Conservation (phyloP, 148 eudicot genomes). For the Fagopyrum esculentum region DNA sequence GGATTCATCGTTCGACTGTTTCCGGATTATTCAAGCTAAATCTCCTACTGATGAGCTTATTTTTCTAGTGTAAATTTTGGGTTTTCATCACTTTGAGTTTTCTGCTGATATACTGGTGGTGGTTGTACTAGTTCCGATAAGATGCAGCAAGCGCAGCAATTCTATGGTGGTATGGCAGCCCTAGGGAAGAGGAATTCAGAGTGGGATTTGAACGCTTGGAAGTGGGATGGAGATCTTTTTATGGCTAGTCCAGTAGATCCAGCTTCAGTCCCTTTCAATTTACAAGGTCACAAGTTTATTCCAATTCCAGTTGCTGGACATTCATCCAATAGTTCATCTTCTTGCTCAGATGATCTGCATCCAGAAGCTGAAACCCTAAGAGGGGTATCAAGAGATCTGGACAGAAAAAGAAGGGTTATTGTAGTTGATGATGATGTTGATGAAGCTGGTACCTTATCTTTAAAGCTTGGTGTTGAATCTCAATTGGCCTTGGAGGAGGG, state of each 20-base stretch:
- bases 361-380: constrained; percentile 9
- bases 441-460: constrained; percentile 40
- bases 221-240: constrained; percentile 81
- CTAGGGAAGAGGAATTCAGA: constrained; percentile 48
- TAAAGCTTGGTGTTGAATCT: constrained; percentile 49
- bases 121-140: neutral
- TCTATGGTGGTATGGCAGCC: constrained; percentile 18
- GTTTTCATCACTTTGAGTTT: neutral
- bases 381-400: constrained; percentile 30
- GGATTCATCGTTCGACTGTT: neutral
- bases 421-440: constrained; percentile 28
- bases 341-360: constrained; percentile 41
- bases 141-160: constrained; percentile 6
- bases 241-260: constrained; percentile 43
- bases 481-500: constrained; percentile 20
- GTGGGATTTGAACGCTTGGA: constrained; percentile 91
- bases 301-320: constrained; percentile 14
- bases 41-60: neutral
- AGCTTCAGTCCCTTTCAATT: constrained; percentile 23
- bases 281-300: constrained; percentile 24
- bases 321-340: constrained; percentile 44
- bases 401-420: constrained; percentile 36
- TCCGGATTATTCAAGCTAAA: neutral
- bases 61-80: neutral
- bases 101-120: neutral